A percentile compares a stretch with the other conserved stretches of the same genome.
These are phyloP conservation scores for Nymphaea thermarum DNA, from an alignment of 164 flowering plant species.

Conservation along the genomic window DNA sequence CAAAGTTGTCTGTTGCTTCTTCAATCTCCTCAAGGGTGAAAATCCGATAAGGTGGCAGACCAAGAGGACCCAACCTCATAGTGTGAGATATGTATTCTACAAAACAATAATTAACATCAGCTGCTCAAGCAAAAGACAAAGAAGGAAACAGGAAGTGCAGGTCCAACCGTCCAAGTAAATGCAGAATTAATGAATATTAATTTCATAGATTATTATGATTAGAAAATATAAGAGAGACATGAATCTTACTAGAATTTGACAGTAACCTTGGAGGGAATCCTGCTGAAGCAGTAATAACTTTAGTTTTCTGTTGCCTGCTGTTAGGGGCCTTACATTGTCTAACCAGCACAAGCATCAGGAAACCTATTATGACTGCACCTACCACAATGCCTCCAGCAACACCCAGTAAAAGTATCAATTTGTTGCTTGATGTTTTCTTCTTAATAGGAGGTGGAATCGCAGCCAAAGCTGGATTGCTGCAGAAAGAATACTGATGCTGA, in stretches of 20 bases:
- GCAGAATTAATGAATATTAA: too few relatives aligned
- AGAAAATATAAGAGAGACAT: not conserved
- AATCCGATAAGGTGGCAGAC: slow-evolving; percentile 50
- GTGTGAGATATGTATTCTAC: slow-evolving; percentile 35
- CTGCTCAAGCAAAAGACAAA: too few relatives aligned
- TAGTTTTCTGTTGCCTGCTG: slow-evolving; percentile 16
- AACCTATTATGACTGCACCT: slow-evolving; percentile 14
- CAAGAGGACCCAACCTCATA: slow-evolving; percentile 40
- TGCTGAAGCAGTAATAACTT: slow-evolving; percentile 21
- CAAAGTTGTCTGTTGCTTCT: slow-evolving; percentile 72
- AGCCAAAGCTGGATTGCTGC: slow-evolving; percentile 62
- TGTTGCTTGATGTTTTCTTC: slow-evolving; percentile 19
- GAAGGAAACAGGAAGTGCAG: too few relatives aligned
- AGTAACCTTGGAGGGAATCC: slow-evolving; percentile 21
- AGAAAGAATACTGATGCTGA: slow-evolving; percentile 44
- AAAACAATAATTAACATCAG: too few relatives aligned
- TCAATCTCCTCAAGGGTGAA: slow-evolving; percentile 74
- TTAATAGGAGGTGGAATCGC: slow-evolving; percentile 40
- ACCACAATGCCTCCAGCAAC: slow-evolving; percentile 39
- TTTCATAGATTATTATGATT: too few relatives aligned
- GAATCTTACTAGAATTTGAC: slow-evolving; percentile 39
- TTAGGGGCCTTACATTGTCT: slow-evolving; percentile 12
- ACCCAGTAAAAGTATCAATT: slow-evolving; percentile 38
- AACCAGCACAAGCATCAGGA: slow-evolving; percentile 23
- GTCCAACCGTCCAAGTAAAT: too few relatives aligned